Evolutionary conservation across 352 stramenopile species (phyloP).

Genomic region (Globisporangium paroecandrum): DNA sequence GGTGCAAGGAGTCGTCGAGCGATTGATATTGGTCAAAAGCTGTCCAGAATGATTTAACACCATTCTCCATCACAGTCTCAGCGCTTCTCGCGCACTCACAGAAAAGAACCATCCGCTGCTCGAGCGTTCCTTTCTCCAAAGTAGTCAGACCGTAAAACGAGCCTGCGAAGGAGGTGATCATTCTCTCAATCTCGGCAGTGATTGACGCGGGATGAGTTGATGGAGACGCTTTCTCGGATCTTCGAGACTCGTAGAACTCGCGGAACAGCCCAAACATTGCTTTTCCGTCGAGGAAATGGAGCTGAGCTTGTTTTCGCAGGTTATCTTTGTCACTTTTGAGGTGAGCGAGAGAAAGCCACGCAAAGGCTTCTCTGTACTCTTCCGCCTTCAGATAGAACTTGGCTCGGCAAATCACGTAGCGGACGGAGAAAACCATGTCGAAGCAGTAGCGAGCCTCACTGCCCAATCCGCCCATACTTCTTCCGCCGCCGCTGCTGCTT

Average conservation of each 20-base stretch:
- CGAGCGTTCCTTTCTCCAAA: conserved; percentile 49
- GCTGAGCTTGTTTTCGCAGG: conserved; percentile 55
- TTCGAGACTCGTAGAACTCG: conserved; percentile 45
- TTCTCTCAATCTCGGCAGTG: conserved; percentile 42
- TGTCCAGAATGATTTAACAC: conserved; percentile 52
- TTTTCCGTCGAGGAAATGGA: conserved; percentile 65
- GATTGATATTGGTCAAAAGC: conserved; percentile 69
- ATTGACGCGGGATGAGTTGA: conserved; percentile 28
- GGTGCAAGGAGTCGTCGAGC: conserved; percentile 65
- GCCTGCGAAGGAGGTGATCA: conserved; percentile 49
- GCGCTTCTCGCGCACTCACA: conserved; percentile 36
- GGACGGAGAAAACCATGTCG: conserved; percentile 73
- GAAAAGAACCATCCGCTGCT: conserved; percentile 53
- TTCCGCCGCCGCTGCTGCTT: conserved; percentile 52
- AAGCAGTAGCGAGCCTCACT: conserved; percentile 78
- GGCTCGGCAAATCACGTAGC: conserved; percentile 64
- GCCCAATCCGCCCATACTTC: conserved; percentile 60
- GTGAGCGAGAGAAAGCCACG: conserved; percentile 73
- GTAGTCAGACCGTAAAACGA: conserved; percentile 69
- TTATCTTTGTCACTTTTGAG: conserved; percentile 78
- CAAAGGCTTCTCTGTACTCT: conserved; percentile 55
- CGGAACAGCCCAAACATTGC: conserved; percentile 50
- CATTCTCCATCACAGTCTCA: conserved; percentile 48
- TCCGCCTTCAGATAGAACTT: conserved; percentile 59
- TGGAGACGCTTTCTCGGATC: conserved; percentile 17